A percentile compares a stretch with the other conserved stretches of the same genome.
Conservation (phyloP, 2,329 filamentous ascomycete genomes). For the Penicillium sp. region DNA sequence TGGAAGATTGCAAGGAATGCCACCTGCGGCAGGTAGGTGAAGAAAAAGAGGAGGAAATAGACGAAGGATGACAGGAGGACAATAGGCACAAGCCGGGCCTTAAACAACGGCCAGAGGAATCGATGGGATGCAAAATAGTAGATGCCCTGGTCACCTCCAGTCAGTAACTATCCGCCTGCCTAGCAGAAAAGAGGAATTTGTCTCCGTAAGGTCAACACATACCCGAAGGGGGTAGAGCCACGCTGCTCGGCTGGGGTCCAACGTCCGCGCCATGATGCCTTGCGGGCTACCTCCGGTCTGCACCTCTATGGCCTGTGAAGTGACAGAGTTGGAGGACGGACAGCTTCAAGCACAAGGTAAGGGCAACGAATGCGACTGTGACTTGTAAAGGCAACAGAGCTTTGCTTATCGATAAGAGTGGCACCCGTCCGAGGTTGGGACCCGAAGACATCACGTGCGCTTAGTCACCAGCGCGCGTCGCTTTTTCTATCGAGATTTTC, state of each 20-base stretch:
- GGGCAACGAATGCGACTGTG: background rate
- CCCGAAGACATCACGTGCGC: conserved; percentile 13
- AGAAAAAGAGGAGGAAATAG: conserved; percentile 82
- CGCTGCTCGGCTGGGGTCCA: conserved; percentile 36
- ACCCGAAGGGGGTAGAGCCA: conserved; percentile 54
- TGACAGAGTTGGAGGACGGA: background rate
- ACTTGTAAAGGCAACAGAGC: conserved; percentile 12
- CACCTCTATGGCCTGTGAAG: background rate
- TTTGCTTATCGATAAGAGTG: conserved; percentile 39
- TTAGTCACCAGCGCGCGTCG: conserved; percentile 17
- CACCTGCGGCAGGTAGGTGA: conserved; percentile 85
- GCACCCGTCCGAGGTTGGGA: background rate
- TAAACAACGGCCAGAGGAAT: conserved; percentile 80
- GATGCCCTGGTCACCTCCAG: conserved; percentile 59
- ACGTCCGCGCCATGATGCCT: conserved; percentile 21
- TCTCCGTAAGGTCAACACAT: conserved; percentile 19
- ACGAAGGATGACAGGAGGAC: conserved; percentile 80
- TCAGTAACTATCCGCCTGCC: conserved; percentile 9
- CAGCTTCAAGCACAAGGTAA: background rate
- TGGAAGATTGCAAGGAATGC: conserved; percentile 90
- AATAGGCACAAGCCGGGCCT: conserved; percentile 75
- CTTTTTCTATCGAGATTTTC: conserved; percentile 26
- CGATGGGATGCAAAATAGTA: conserved; percentile 77
- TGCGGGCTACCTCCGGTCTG: background rate
- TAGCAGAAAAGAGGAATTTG: background rate